These are phyloP conservation scores for Neoboletus subvelutipes DNA, from an alignment of 768 basidiomycete species.

Conservation along the genomic window DNA sequence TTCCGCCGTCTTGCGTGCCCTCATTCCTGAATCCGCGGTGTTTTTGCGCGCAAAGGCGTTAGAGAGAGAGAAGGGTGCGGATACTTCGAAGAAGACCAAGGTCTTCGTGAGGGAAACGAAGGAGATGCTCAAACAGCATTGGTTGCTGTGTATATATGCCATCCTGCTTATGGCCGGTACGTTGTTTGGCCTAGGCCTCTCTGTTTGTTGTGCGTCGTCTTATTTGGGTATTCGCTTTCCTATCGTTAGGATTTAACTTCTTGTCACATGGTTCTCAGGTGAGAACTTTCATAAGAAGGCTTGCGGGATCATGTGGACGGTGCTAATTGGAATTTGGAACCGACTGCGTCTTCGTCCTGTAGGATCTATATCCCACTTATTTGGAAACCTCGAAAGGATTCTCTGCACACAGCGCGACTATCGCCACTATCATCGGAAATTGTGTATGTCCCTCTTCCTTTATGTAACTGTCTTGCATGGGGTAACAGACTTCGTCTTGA, in stretches of 20 bases:
- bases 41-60: constrained; percentile 66
- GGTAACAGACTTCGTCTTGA: background rate
- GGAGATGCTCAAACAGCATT: constrained; percentile 79
- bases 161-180: constrained; percentile 73
- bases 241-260: constrained; percentile 66
- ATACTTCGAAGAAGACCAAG: constrained; percentile 52
- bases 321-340: constrained; percentile 2
- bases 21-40: constrained; percentile 76
- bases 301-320: background rate
- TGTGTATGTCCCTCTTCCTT: constrained; percentile 41
- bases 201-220: background rate
- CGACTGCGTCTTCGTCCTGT: background rate
- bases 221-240: background rate
- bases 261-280: constrained; percentile 72
- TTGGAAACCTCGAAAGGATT: constrained; percentile 64
- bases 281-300: constrained; percentile 1
- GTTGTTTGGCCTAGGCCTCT: constrained; percentile 1
- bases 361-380: constrained; percentile 83
- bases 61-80: constrained; percentile 40
- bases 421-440: constrained; percentile 82
- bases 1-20: constrained; percentile 62
- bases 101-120: constrained; percentile 72
- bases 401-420: constrained; percentile 53
- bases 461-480: background rate
- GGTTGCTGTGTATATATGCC: constrained; percentile 81